phyloP scores from a whole-genome alignment of 1,139 yeast species.

The Tardiomyces digboiensis region DNA sequence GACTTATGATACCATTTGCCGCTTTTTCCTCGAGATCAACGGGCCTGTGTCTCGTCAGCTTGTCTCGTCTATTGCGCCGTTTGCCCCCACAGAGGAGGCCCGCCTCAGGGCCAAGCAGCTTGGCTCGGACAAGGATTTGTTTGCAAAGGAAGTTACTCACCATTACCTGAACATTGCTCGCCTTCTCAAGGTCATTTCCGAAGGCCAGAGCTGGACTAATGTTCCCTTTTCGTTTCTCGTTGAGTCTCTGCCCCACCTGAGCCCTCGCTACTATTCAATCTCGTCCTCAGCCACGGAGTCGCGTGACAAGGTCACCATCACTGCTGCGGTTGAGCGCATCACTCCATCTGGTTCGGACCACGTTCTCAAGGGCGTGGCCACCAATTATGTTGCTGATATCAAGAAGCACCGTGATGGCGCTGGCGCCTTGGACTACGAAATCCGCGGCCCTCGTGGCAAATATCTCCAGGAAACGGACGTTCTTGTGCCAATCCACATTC shows the following conservation, averaged over 20 bases:
- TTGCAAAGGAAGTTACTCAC: slow-evolving; percentile 53
- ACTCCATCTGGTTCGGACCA: slow-evolving; percentile 31
- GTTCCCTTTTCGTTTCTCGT: slow-evolving; percentile 82
- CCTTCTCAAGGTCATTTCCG: slow-evolving; percentile 52
- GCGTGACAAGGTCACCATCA: slow-evolving; percentile 57
- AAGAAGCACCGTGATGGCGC: slow-evolving; percentile 50
- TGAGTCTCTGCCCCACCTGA: slow-evolving; percentile 73
- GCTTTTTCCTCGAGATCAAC: slow-evolving; percentile 83
- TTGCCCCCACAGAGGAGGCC: slow-evolving; percentile 63
- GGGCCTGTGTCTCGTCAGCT: slow-evolving; percentile 93
- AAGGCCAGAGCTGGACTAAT: slow-evolving; percentile 53
- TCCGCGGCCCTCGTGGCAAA: slow-evolving; percentile 71
- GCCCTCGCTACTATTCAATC: slow-evolving; percentile 94
- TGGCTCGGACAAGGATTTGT: slow-evolving; percentile 58
- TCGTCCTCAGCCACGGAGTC: slow-evolving; percentile 83
- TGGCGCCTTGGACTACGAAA: slow-evolving; percentile 48
- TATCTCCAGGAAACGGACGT: slow-evolving; percentile 28
- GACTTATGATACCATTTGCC: slow-evolving; percentile 76
- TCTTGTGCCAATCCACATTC: slow-evolving; percentile 83
- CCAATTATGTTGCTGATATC: slow-evolving; percentile 74
- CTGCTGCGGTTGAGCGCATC: slow-evolving; percentile 88
- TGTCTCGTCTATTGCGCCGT: slow-evolving; percentile 65
- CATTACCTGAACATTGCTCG: slow-evolving; percentile 69
- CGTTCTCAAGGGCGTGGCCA: slow-evolving; percentile 75
- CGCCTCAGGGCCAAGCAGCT: slow-evolving; percentile 44